Base-by-base conservation (phyloP, 2,329 filamentous ascomycete genomes). In the Fusarium sp. region DNA sequence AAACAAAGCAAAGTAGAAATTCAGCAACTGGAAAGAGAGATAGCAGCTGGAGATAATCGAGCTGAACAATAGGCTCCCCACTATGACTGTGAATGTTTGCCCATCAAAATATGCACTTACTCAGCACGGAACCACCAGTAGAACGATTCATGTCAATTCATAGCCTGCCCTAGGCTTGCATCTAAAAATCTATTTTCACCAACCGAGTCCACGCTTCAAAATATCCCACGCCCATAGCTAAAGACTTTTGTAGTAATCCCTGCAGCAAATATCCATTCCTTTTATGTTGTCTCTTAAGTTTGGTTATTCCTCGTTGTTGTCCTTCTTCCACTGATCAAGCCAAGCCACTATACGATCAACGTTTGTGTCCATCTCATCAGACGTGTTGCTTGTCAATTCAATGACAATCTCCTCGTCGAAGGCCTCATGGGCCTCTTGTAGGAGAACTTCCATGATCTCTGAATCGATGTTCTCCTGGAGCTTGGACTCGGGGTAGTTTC, bases 401-500 rank as follows among this genome's bases (percentile, higher is more conserved):
- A 98, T 93, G 41, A 99, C 92, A 75, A 97, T 93, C 79, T 96
- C 91, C 81, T 93, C 90, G 60, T 94, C 93, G 78, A 95, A 99
- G 16, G 92, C 90, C 72, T 97, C 95, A 68, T 91, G 87, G 36
- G 96, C 96, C 85, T 99, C 96, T 75, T 97, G 92, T 26, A 97
- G 86, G 62, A 99, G 85, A 31, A 98, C 94, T 79, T 97, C 93
- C 91, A 99, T 98, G 79, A 99, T 98, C 85, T 99, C 96, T 35
- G 94, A 93, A 82, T 99, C 96, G 68, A 99, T 86, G 80, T 99
- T 99, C 82, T 98, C 96, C 81, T 98, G 93, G 47, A 99, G 85
- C 82, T 99, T 99, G 71, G 89, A 87, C 79, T 96, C 93, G 70
- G 90, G 87, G 81, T 98, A 98, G 70, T 94, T 92, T 74, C 92